Conservation (phyloP, 2,329 filamentous ascomycete genomes). For the Fusarium austroafricanum region DNA sequence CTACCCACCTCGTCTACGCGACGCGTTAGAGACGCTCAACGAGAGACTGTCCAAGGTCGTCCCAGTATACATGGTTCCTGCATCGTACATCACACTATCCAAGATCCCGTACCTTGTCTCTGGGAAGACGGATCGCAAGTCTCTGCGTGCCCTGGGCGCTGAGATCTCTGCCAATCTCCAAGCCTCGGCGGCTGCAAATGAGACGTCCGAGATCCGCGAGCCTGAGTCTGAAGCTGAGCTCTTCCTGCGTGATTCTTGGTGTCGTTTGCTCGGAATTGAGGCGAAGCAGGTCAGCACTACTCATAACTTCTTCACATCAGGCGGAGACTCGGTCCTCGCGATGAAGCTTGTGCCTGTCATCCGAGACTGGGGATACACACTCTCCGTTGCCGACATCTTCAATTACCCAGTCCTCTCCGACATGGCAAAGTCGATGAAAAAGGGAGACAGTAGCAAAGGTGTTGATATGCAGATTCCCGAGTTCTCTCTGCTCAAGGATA, state of each 20-base stretch:
- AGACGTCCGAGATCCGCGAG: conserved; percentile 18
- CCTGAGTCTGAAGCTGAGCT: conserved; percentile 36
- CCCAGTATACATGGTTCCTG: conserved; percentile 42
- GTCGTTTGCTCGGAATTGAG: conserved; percentile 50
- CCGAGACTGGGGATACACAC: conserved; percentile 51
- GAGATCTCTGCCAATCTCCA: conserved; percentile 37
- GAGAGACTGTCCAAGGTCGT: conserved; percentile 40
- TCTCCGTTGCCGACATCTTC: conserved; percentile 61
- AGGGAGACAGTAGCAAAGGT: conserved; percentile 35
- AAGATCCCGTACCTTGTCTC: conserved; percentile 44
- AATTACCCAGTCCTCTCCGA: conserved; percentile 56
- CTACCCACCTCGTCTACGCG: conserved; percentile 34
- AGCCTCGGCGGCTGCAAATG: conserved; percentile 13
- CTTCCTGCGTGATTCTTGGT: conserved; percentile 52
- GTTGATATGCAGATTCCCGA: conserved; percentile 45
- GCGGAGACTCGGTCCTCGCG: conserved; percentile 62
- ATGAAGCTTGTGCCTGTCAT: conserved; percentile 61
- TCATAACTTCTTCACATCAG: conserved; percentile 60
- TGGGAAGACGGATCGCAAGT: conserved; percentile 44
- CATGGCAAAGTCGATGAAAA: conserved; percentile 54
- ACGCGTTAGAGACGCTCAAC: conserved; percentile 31
- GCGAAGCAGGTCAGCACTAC: conserved; percentile 49
- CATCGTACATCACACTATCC: conserved; percentile 37
- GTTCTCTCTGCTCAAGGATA: conserved; percentile 54
- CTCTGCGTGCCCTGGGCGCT: conserved; percentile 35